Base-by-base conservation (phyloP, 139 green algal genomes). In the Diplosphaera chodatii region DNA sequence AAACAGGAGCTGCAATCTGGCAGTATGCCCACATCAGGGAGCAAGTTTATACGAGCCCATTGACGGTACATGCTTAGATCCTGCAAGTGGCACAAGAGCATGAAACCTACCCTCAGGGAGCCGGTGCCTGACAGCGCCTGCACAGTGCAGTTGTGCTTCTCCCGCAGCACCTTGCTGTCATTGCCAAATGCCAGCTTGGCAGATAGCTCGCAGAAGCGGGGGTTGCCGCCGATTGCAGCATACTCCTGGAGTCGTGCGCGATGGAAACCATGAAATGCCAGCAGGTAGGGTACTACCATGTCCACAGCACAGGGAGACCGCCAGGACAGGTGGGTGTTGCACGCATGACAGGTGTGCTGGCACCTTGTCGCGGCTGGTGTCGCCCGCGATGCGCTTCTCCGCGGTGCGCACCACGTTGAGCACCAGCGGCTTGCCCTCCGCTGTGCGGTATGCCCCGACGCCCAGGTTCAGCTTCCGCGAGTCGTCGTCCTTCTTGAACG, bases 81-180 rank as follows among this genome's bases (percentile, higher is more conserved):
- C n/a, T n/a, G n/a, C n/a, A n/a, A n/a, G n/a, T n/a, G n/a, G n/a
- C n/a, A n/a, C n/a, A n/a, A n/a, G n/a, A n/a, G n/a, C n/a, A n/a
- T n/a, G n/a, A n/a, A n/a, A 20, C 73, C 32, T 22, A 98, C 83
- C 34, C 93, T 83, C 68, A 99, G 85, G 18, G 87, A 92, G 41
- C 95, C 95, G 5, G 95, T 99, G 63, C 95, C 95, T 40, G 91
- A 97, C 28, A 99, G 84, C 3, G 82, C 84, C 84, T 98, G 93
- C 31, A 98, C 67, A 23, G 83, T 90, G 4, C 77, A 83, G 4
- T 84, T 70, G 64, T 71, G 65, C 13, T 72, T 73, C 41, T 88
- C 76, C 27, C 55, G n/a, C 3, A 90, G 41, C 2, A 81, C 78
- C 0, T 40, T 23, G 70, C 73, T 79, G 64, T 78, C 68, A 0